A percentile compares a stretch with the other conserved stretches of the same genome.
These are phyloP conservation scores for Aspergillus spinulosporus DNA, from an alignment of 2,329 filamentous ascomycete genomes.

Conservation along the genomic window DNA sequence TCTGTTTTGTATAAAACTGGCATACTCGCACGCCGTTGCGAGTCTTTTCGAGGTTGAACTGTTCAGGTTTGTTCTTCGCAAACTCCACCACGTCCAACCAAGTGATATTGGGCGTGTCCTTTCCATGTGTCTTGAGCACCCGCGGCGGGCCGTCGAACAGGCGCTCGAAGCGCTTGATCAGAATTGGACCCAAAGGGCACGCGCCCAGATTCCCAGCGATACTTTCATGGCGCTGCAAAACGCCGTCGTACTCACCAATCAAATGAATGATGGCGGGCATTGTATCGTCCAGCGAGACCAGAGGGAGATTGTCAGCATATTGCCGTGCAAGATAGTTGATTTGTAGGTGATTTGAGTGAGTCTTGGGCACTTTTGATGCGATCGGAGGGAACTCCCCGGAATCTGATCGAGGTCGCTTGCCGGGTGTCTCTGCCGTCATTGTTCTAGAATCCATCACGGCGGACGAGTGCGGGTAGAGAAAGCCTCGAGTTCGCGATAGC, in stretches of 20 bases:
- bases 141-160: conserved; percentile 80
- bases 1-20: conserved; percentile 78
- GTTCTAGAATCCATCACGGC: conserved; percentile 37
- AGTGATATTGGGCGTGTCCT: conserved; percentile 63
- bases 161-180: conserved; percentile 82
- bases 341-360: conserved; percentile 59
- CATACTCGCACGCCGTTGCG: conserved; percentile 71
- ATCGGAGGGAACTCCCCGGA: conserved; percentile 41
- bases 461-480: not conserved
- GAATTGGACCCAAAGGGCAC: conserved; percentile 75
- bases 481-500: conserved; percentile 4
- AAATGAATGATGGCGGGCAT: conserved; percentile 72
- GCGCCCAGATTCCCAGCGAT: conserved; percentile 82
- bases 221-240: conserved; percentile 81
- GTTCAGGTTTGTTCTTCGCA: conserved; percentile 74
- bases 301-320: conserved; percentile 61
- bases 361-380: conserved; percentile 56
- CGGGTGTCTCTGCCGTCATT: conserved; percentile 39
- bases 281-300: conserved; percentile 65
- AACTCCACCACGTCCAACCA: conserved; percentile 88
- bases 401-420: conserved; percentile 49
- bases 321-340: conserved; percentile 69
- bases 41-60: conserved; percentile 71
- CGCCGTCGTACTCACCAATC: conserved; percentile 79
- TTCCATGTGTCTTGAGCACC: conserved; percentile 62